Evolutionary conservation across 768 basidiomycete genomes (phyloP), one percentile per base, ranked within the genome.

Genomic region (Macrolepiota dolichaula): DNA sequence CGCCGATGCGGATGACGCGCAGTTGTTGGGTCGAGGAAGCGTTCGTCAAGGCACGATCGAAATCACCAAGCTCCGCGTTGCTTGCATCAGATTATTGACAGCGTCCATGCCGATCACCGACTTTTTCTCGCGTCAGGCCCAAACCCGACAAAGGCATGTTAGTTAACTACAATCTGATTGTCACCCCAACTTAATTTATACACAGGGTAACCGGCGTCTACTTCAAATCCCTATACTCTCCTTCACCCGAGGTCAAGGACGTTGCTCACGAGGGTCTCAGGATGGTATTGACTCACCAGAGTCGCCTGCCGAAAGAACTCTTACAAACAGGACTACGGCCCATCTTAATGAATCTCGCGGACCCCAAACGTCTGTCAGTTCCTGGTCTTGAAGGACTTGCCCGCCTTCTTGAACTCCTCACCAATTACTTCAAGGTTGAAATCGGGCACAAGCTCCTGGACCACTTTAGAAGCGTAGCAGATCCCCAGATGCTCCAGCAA

Each of bases 371-470:
- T 37, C 82, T 99, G 36, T 95, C 94, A 6, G 91, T 97, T 25
- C 85, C 92, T 4, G 96, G 96, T 10, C 72, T 96, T 59, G 95
- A 99, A 72, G 97, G 97, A 2, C 79, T 99, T 24, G 96, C 96
- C 12, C 88, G 96, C 12, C 82, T 99, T 52, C 79, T 99, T 52
- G 94, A 97, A 72, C 83, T 99, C 6, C 76, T 99, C 58, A 97
- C 95, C 40, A 98, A 98, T 72, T 98, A 99, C 76, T 99, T 99
- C 86, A 98, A 98, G 73, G 96, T 99, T 17, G 97, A 99, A 77
- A 98, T 99, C 62, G 97, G 97, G 0, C 86, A 92, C 72, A 99
- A 99, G 74, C 85, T 99, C 6, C 80, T 99, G 22, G 97, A 98
- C 68, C 97, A 99, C 71, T 98, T 96, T 76, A 88, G 89, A 46